Evolutionary conservation across 2,329 filamentous ascomycete species (phyloP).

Genomic region (Fusarium clavum): DNA sequence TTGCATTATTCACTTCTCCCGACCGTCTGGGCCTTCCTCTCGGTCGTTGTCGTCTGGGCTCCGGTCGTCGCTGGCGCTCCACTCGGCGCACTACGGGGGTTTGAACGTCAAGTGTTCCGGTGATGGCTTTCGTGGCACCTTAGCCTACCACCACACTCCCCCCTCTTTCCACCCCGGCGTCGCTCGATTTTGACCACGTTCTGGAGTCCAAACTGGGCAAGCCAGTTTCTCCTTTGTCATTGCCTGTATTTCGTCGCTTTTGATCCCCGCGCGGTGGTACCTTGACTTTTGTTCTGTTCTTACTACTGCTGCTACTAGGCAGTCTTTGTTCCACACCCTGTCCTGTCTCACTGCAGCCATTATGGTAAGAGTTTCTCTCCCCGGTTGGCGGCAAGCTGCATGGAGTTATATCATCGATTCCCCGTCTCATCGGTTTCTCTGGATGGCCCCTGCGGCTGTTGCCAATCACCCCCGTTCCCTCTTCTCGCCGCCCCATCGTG

Average conservation of each 20-base stretch:
- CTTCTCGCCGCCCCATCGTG: constrained; percentile 42
- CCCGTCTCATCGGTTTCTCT: constrained; percentile 48
- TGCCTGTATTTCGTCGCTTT: constrained; percentile 52
- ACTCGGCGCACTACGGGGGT: constrained; percentile 47
- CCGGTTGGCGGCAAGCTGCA: constrained; percentile 58
- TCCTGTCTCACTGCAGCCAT: constrained; percentile 55
- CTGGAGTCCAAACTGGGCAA: constrained; percentile 44
- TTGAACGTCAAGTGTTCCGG: constrained; percentile 45
- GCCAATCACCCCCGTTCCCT: constrained; percentile 44
- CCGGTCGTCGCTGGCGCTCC: constrained; percentile 43
- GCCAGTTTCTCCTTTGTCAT: constrained; percentile 49
- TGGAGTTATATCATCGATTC: constrained; percentile 57
- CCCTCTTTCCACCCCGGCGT: constrained; percentile 49
- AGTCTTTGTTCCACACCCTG: constrained; percentile 49
- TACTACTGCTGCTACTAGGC: constrained; percentile 38
- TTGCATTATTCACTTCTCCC: constrained; percentile 37
- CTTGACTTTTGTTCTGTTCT: constrained; percentile 48
- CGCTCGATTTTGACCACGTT: constrained; percentile 46
- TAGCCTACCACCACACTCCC: constrained; percentile 50
- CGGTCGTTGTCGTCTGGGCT: constrained; percentile 37
- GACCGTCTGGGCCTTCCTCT: constrained; percentile 41
- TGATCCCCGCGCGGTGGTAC: constrained; percentile 53
- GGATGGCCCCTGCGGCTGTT: constrained; percentile 43
- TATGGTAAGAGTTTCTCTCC: constrained; percentile 62
- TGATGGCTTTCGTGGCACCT: constrained; percentile 52